Conservation (phyloP, 345 rosid genomes). For the Angophora floribunda region DNA sequence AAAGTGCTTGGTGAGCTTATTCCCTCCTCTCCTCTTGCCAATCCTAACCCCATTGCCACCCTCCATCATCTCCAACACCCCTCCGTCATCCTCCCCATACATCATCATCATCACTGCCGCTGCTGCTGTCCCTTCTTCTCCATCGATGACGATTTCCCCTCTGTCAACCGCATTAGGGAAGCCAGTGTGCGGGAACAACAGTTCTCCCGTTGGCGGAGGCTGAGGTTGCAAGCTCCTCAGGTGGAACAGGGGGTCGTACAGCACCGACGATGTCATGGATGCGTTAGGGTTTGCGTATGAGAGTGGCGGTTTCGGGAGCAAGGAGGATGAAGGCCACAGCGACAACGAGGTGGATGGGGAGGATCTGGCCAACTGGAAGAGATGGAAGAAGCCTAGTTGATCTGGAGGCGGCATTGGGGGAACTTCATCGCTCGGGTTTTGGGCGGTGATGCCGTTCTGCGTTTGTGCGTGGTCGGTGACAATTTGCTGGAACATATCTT, state of each 20-base stretch:
- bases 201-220: not conserved
- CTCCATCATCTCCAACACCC: not conserved
- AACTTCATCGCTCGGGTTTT: not conserved
- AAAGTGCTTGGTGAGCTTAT: constrained; percentile 29
- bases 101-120: not conserved
- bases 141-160: not conserved
- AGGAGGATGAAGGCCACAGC: not conserved
- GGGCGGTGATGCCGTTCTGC: not conserved
- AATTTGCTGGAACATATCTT: not conserved
- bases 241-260: not conserved
- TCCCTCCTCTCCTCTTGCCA: constrained; percentile 33
- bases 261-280: not conserved
- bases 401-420: not conserved
- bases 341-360: not conserved
- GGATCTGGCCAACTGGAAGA: not conserved
- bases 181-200: not conserved
- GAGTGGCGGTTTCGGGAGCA: not conserved
- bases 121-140: not conserved
- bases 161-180: not conserved
- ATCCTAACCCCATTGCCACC: constrained; percentile 31
- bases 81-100: not conserved
- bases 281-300: not conserved
- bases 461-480: not conserved
- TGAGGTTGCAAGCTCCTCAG: not conserved
- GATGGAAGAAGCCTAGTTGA: not conserved